Percentiles rank a stretch among this genome's conserved stretches.
Evolutionary conservation across 2,329 filamentous ascomycete genomes (phyloP).

Genomic region (Sclerotinia sclerotiorum): DNA sequence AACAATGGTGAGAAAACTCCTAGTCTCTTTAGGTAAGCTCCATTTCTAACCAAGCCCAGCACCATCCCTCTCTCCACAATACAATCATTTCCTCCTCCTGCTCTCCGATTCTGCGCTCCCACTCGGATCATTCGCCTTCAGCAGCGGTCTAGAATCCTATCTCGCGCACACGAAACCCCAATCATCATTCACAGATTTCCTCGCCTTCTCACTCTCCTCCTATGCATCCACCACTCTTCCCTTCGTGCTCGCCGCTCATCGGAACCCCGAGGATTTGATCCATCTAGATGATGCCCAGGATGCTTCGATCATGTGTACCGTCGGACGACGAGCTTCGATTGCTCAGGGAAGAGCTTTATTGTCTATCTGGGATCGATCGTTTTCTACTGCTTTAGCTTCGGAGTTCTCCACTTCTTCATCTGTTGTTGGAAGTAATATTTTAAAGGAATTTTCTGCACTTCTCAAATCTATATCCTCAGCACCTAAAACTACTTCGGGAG

Average conservation of each 20-base stretch:
- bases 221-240: conserved; percentile 72
- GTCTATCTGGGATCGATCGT: conserved; percentile 72
- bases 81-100: conserved; percentile 67
- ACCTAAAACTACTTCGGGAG: conserved; percentile 22
- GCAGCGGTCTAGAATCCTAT: conserved; percentile 78
- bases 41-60: conserved; percentile 28
- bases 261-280: conserved; percentile 51
- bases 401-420: conserved; percentile 26
- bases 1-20: conserved; percentile 2
- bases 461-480: conserved; percentile 33
- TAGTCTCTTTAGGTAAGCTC: not conserved
- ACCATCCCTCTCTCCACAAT: conserved; percentile 27
- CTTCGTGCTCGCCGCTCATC: conserved; percentile 69
- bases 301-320: conserved; percentile 74
- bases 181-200: conserved; percentile 62
- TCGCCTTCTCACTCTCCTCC: conserved; percentile 68
- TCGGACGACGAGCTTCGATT: conserved; percentile 71
- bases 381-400: conserved; percentile 46
- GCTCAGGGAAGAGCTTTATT: conserved; percentile 75
- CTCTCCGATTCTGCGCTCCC: conserved; percentile 80
- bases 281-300: conserved; percentile 73
- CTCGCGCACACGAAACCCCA: conserved; percentile 62
- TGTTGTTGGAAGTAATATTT: conserved; percentile 28
- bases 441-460: conserved; percentile 36
- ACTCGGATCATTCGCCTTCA: conserved; percentile 84